phyloP scores from a whole-genome alignment of 2,329 filamentous ascomycete genomes.

The Monosporascus sp. region DNA sequence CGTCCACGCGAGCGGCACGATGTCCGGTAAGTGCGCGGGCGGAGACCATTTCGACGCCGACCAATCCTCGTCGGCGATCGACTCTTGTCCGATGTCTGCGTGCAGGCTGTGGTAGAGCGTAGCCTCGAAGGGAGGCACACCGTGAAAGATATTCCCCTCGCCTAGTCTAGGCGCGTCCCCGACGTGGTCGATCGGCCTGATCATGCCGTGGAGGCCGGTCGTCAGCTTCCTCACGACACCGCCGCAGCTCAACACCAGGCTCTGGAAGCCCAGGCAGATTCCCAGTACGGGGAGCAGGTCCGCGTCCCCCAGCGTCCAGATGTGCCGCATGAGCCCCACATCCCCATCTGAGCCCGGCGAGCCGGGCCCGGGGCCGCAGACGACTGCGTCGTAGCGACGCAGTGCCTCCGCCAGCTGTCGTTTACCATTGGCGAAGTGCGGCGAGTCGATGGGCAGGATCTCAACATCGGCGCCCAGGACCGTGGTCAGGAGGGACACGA shows the following conservation, averaged over 20 bases:
- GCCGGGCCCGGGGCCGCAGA: conserved; percentile 87
- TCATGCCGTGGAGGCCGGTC: conserved; percentile 78
- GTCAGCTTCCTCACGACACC: conserved; percentile 59
- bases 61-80: conserved; percentile 31
- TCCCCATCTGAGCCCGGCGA: conserved; percentile 67
- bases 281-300: conserved; percentile 72
- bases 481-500: conserved; percentile 73
- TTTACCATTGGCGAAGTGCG: conserved; percentile 38
- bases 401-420: conserved; percentile 31
- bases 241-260: conserved; percentile 64
- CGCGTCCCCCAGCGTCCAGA: conserved; percentile 63
- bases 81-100: conserved; percentile 47
- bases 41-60: conserved; percentile 33
- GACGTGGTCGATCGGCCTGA: conserved; percentile 59
- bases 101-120: conserved; percentile 71
- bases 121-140: conserved; percentile 55
- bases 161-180: conserved; percentile 5
- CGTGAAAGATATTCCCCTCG: conserved; percentile 58
- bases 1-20: conserved; percentile 60
- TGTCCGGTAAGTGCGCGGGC: conserved; percentile 28
- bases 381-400: conserved; percentile 69
- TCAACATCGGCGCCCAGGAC: conserved; percentile 62
- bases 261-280: conserved; percentile 87
- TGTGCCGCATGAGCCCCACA: conserved; percentile 70
- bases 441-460: conserved; percentile 66